A percentile compares a stretch with the other conserved stretches of the same genome.
These are phyloP conservation scores for Chloris gayana DNA, from an alignment of 176 grass and related monocot species.

Conservation along the genomic window DNA sequence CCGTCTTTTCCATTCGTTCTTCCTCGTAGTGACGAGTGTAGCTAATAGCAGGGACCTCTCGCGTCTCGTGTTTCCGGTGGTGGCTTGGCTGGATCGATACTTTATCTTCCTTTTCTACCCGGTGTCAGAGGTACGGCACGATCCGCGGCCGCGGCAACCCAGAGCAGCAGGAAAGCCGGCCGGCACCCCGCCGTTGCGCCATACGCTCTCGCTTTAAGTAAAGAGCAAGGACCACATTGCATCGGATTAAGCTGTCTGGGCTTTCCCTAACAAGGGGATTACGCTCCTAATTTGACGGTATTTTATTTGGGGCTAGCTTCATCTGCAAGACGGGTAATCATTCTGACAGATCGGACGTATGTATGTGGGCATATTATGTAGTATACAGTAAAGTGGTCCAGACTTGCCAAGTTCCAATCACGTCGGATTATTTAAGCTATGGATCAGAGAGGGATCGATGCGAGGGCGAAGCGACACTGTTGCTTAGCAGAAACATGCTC, in stretches of 20 bases:
- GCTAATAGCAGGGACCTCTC: no score
- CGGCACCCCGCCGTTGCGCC: conserved; percentile 21
- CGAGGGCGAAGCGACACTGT: no score
- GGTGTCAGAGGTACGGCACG: neutral
- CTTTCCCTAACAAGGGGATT: conserved; percentile 28
- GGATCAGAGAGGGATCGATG: no score
- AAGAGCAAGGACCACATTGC: conserved; percentile 47
- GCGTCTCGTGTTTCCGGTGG: no score
- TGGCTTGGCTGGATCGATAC: neutral
- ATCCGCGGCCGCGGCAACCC: conserved; percentile 23
- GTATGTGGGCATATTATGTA: no score
- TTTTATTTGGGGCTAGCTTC: neutral
- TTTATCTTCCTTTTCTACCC: neutral
- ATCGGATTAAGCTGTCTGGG: conserved; percentile 9
- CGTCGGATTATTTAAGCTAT: no score
- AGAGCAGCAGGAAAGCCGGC: neutral
- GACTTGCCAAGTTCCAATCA: no score
- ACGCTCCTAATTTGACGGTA: neutral
- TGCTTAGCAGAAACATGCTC: no score
- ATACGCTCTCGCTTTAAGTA: conserved; percentile 35
- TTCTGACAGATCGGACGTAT: no score
- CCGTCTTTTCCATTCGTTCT: neutral
- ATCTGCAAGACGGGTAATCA: no score
- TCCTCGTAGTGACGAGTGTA: neutral
- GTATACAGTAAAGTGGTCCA: no score